Conservation (phyloP, 768 basidiomycete species). For the Udeniomyces megalosporus region DNA sequence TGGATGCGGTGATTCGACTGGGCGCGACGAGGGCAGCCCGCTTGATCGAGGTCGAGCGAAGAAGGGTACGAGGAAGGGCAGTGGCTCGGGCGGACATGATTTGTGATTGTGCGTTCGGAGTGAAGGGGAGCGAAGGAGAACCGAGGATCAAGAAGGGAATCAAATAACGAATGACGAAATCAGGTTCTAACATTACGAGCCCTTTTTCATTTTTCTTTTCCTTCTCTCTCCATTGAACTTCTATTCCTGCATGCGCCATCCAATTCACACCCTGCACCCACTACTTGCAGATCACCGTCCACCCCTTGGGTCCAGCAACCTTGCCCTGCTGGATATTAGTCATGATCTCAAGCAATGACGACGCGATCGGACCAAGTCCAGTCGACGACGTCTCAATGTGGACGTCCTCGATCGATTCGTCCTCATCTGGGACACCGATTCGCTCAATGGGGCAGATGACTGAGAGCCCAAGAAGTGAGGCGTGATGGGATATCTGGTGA, state of each 20-base stretch:
- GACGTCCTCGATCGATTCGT: slow-evolving; percentile 30
- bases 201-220: neutral
- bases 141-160: neutral
- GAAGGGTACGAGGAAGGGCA: no score
- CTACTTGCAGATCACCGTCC: slow-evolving; percentile 5
- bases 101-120: neutral
- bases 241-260: neutral
- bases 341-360: slow-evolving; percentile 54
- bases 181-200: no score
- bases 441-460: slow-evolving; percentile 47
- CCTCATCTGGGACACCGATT: slow-evolving; percentile 8
- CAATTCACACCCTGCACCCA: neutral
- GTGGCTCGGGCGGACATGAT: no score
- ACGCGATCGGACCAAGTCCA: slow-evolving; percentile 67
- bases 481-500: no score
- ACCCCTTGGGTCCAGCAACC: slow-evolving; percentile 34
- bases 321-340: slow-evolving; percentile 59
- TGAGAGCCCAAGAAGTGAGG: neutral
- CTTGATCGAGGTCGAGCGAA: no score
- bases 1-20: neutral
- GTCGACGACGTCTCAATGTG: slow-evolving; percentile 47
- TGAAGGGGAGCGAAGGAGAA: no score
- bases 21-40: neutral
- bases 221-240: neutral
- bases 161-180: neutral